Evolutionary conservation across 345 rosid species (phyloP).

Genomic region (Barbarea vulgaris): DNA sequence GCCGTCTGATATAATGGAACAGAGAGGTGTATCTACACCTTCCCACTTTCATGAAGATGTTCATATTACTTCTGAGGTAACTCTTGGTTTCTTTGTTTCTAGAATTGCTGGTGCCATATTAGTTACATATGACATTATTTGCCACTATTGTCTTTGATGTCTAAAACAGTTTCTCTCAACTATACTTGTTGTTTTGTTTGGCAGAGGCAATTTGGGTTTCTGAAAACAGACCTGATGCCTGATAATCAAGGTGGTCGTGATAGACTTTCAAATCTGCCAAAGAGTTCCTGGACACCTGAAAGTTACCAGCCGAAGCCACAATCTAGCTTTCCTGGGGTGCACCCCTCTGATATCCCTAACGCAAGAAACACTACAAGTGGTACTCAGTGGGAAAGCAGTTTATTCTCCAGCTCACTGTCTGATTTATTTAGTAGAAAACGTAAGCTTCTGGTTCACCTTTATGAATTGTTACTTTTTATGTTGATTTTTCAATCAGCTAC

Average conservation of each 20-base stretch:
- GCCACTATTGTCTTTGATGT: slow-evolving; percentile 5
- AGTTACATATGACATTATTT: background rate
- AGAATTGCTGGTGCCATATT: slow-evolving; percentile 5
- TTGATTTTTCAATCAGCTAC: background rate
- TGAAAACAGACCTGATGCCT: slow-evolving; percentile 54
- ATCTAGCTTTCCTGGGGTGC: slow-evolving; percentile 47
- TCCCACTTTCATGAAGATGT: slow-evolving; percentile 51
- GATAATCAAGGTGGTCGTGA: slow-evolving; percentile 61
- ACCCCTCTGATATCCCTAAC: slow-evolving; percentile 40
- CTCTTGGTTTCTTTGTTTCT: background rate
- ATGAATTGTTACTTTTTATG: background rate
- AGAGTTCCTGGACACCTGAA: slow-evolving; percentile 48
- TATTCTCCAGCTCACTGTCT: slow-evolving; percentile 90
- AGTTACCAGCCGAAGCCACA: slow-evolving; percentile 48
- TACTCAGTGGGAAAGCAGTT: slow-evolving; percentile 74
- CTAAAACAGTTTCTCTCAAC: slow-evolving; percentile 27
- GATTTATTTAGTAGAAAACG: slow-evolving; percentile 73
- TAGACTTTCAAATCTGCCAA: slow-evolving; percentile 46
- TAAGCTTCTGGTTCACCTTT: slow-evolving; percentile 44
- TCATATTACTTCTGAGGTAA: slow-evolving; percentile 56
- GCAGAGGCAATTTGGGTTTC: slow-evolving; percentile 75
- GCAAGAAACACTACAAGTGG: slow-evolving; percentile 47
- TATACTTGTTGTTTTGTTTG: slow-evolving; percentile 34
- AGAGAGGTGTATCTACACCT: slow-evolving; percentile 45
- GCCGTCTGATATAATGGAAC: slow-evolving; percentile 74